These are phyloP conservation scores for Sporothrix inflata DNA, from an alignment of 2,329 filamentous ascomycete genomes.

Conservation along the genomic window DNA sequence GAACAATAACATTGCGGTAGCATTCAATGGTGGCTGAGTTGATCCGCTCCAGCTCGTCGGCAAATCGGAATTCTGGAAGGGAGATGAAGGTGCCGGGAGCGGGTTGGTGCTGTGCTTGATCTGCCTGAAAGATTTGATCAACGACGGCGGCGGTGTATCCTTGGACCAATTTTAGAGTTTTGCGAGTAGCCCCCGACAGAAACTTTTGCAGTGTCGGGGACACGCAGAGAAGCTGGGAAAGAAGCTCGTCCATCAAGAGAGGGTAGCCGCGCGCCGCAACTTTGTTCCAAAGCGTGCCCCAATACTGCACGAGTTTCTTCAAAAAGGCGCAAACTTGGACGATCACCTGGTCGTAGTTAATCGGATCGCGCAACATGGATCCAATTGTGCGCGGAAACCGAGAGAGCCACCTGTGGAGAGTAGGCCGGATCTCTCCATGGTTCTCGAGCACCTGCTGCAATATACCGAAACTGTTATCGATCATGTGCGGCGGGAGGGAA, in stretches of 20 bases:
- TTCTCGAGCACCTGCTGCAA: slow-evolving; percentile 45
- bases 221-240: slow-evolving; percentile 38
- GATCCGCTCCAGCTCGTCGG: slow-evolving; percentile 29
- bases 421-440: slow-evolving; percentile 42
- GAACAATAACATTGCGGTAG: not conserved
- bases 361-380: slow-evolving; percentile 27
- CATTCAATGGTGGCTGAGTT: slow-evolving; percentile 33
- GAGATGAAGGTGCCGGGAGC: not conserved
- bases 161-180: slow-evolving; percentile 37
- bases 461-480: slow-evolving; percentile 43
- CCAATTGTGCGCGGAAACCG: slow-evolving; percentile 42
- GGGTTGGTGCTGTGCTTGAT: slow-evolving; percentile 33
- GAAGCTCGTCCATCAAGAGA: slow-evolving; percentile 43
- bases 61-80: not conserved
- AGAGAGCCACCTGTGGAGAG: slow-evolving; percentile 43
- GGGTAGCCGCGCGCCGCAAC: slow-evolving; percentile 37
- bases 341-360: slow-evolving; percentile 35
- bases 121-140: slow-evolving; percentile 36
- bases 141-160: slow-evolving; percentile 16
- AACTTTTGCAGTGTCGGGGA: slow-evolving; percentile 40
- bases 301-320: slow-evolving; percentile 47
- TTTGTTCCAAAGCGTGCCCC: slow-evolving; percentile 41
- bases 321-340: slow-evolving; percentile 50
- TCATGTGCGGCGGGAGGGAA: slow-evolving; percentile 34
- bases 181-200: slow-evolving; percentile 39